Evolutionary conservation across 306 rosid genomes (phyloP), one percentile per base, ranked within the genome.

Genomic region (Leucaena leucocephala): DNA sequence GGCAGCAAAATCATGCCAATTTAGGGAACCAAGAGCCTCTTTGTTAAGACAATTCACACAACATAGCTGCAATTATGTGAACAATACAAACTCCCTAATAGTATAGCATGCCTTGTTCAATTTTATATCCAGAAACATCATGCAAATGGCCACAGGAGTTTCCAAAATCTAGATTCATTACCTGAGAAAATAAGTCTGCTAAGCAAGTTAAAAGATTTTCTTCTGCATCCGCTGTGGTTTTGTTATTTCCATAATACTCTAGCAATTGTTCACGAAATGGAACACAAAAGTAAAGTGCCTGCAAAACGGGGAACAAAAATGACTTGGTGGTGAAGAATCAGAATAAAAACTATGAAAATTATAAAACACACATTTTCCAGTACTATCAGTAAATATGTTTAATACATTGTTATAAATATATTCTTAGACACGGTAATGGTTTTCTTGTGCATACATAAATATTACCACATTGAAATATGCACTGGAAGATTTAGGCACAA

Each of bases 201-300:
- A 93, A 84, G 88, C 98, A 93, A 45, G 98, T 89, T 81, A 93
- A 85, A 34, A 93, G 97, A 86, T 93, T 93, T 81, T 93, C 98
- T 80, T 93, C 97, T 0, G 86, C 89, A 58, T 89, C 97, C 39
- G 80, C 94, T 59, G 84, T 19, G 57, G 73, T 87, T 83, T 84
- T 93, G 87, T 79, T 83, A 79, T 63, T 91, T 68, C 87, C 83
- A 85, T 88, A 93, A 58, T 88, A 93, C 50, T 91, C 94, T 50
- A 93, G 80, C 82, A 93, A 78, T 66, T 93, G 98, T 74, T 93
- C 97, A 0, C 98, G 98, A 76, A 93, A 93, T 45, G 98, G 98
- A 78, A 93, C 98, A 73, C 98, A 93, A 82, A 93, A 93, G 87
- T 93, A 93, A 42, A 93, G 91, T 16, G 98, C 98, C 98, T 93